Evolutionary conservation across 495 filamentous ascomycete species (phyloP).

Genomic region (Chaetomium cochliodes): DNA sequence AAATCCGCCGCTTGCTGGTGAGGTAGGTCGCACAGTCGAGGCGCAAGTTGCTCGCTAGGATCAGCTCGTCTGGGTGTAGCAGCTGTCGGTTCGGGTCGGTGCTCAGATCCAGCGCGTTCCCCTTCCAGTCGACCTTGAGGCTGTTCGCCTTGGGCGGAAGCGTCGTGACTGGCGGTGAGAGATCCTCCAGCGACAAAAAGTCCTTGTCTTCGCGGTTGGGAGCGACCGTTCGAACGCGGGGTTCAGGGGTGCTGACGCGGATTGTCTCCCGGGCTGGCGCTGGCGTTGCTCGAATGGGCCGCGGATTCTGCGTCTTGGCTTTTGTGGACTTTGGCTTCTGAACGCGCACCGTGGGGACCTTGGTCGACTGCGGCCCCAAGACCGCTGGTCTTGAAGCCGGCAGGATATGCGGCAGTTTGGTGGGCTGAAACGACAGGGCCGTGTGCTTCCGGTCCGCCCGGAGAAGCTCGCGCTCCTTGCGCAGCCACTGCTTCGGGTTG

Average conservation of each 20-base stretch:
- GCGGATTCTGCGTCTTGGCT: slow-evolving; percentile 25
- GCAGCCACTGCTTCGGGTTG: slow-evolving; percentile 60
- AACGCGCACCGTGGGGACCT: slow-evolving; percentile 49
- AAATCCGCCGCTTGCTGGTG: slow-evolving; percentile 92
- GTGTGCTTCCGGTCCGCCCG: slow-evolving; percentile 48
- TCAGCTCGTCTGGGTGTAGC: slow-evolving; percentile 76
- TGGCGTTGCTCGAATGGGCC: slow-evolving; percentile 37
- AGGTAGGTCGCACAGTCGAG: slow-evolving; percentile 89
- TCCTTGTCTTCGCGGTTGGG: slow-evolving; percentile 80
- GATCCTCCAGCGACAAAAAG: slow-evolving; percentile 75
- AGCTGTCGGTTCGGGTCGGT: slow-evolving; percentile 74
- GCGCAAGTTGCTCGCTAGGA: slow-evolving; percentile 74
- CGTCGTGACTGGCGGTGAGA: slow-evolving; percentile 67
- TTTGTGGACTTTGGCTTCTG: slow-evolving; percentile 35
- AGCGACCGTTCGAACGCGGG: slow-evolving; percentile 41
- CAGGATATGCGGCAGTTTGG: slow-evolving; percentile 41
- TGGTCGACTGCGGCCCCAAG: slow-evolving; percentile 37
- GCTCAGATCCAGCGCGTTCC: slow-evolving; percentile 72
- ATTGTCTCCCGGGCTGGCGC: slow-evolving; percentile 31
- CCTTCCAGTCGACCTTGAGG: slow-evolving; percentile 88
- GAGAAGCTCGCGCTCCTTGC: slow-evolving; percentile 61
- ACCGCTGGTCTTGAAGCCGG: slow-evolving; percentile 45
- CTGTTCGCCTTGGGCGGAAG: slow-evolving; percentile 60
- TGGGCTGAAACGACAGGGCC: slow-evolving; percentile 30
- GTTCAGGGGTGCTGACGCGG: slow-evolving; percentile 51